Conservation (phyloP, 805 yeast species). For the Komagataella populi region DNA sequence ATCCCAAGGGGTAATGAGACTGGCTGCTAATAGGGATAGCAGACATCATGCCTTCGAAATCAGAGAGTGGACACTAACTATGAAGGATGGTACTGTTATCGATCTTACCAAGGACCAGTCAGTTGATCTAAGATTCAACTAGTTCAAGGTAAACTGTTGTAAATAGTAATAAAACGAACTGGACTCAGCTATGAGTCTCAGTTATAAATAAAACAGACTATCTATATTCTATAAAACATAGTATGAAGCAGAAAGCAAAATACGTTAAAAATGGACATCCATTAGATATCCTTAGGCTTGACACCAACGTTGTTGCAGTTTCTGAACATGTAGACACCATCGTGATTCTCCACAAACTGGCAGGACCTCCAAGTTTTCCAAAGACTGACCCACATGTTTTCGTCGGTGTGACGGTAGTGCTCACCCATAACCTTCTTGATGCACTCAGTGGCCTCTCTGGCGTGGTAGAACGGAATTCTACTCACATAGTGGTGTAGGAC, state of each 20-base stretch:
- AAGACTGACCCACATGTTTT: slow-evolving; percentile 42
- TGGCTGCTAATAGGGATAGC: slow-evolving; percentile 61
- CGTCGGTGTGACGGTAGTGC: slow-evolving; percentile 34
- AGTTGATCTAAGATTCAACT: slow-evolving; percentile 9
- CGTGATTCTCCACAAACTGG: slow-evolving; percentile 58
- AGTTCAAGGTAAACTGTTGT: not conserved
- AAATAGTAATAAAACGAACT: not conserved
- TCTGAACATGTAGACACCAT: slow-evolving; percentile 57
- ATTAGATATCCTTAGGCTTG: slow-evolving; percentile 10
- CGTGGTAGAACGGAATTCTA: slow-evolving; percentile 42
- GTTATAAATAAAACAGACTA: not conserved
- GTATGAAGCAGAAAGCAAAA: not conserved
- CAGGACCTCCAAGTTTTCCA: slow-evolving; percentile 51
- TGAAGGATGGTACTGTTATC: slow-evolving; percentile 24
- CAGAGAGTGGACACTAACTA: slow-evolving; percentile 46
- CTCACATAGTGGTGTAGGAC: slow-evolving; percentile 43
- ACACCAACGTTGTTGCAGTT: slow-evolving; percentile 34
- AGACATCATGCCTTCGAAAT: slow-evolving; percentile 44
- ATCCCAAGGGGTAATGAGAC: slow-evolving; percentile 36
- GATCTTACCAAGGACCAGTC: slow-evolving; percentile 37
- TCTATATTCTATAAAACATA: not conserved
- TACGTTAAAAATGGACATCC: not conserved
- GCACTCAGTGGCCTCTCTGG: slow-evolving; percentile 37
- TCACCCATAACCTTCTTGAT: slow-evolving; percentile 38
- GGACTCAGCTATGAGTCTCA: not conserved